A percentile compares a stretch with the other conserved stretches of the same genome.
Conservation (phyloP, 176 grass and related monocot species). For the Triticum dicoccoides region DNA sequence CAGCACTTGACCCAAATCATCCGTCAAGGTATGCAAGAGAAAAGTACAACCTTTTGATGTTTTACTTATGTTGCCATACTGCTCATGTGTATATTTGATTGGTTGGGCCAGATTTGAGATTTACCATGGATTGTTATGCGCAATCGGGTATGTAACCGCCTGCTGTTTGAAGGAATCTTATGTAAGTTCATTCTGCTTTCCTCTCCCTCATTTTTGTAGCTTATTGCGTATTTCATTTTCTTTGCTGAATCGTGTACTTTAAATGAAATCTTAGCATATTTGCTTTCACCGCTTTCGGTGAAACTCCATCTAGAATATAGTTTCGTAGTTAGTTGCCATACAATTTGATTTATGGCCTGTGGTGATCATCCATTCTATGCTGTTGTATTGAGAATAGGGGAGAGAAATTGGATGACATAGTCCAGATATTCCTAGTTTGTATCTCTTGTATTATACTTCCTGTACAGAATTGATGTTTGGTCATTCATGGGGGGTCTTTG, state of each 20-base stretch:
- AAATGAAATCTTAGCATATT: conserved; percentile 15
- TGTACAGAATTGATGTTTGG: neutral
- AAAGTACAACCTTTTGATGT: neutral
- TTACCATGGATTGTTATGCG: conserved; percentile 77
- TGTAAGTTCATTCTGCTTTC: conserved; percentile 47
- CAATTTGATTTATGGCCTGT: neutral
- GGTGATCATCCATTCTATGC: neutral
- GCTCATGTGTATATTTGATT: conserved; percentile 36
- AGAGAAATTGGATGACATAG: neutral
- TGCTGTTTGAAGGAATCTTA: conserved; percentile 73
- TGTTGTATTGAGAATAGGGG: neutral
- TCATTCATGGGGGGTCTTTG: neutral
- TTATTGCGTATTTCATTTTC: conserved; percentile 27
- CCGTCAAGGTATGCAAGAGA: conserved; percentile 59
- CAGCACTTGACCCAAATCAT: conserved; percentile 42
- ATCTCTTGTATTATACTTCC: neutral
- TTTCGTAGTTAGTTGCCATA: conserved; percentile 14
- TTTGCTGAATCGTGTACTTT: conserved; percentile 17
- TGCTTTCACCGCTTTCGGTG: neutral
- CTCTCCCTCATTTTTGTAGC: conserved; percentile 4
- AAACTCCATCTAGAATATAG: conserved; percentile 14
- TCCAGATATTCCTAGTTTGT: neutral
- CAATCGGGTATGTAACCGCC: conserved; percentile 72
- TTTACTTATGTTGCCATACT: neutral
- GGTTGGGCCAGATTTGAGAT: conserved; percentile 77